Conservation (phyloP, 768 basidiomycete species). For the Pholiota conissans region DNA sequence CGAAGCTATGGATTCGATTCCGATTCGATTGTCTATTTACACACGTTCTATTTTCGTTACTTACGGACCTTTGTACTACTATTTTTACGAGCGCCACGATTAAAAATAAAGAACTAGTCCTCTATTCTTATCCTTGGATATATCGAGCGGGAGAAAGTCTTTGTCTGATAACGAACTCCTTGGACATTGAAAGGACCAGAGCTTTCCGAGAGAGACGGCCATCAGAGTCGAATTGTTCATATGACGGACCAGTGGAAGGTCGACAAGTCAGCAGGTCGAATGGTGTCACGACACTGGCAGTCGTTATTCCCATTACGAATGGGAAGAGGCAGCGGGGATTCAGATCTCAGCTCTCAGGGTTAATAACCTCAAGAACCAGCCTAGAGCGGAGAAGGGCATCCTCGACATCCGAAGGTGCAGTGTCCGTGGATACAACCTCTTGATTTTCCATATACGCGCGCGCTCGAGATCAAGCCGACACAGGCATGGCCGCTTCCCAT, state of each 20-base stretch:
- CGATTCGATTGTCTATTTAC: not conserved
- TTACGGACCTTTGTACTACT: not conserved
- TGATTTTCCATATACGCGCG: not conserved
- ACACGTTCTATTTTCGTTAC: not conserved
- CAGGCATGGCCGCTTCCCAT: not conserved
- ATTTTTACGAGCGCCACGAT: not conserved
- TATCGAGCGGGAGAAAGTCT: not conserved
- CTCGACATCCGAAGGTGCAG: not conserved
- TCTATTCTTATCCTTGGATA: not conserved
- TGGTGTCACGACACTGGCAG: not conserved
- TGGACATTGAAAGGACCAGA: not conserved
- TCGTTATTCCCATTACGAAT: not conserved
- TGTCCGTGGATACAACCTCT: not conserved
- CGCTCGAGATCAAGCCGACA: not conserved
- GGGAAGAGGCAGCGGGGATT: not conserved
- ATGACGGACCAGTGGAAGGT: too few species aligned
- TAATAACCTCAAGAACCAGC: not conserved
- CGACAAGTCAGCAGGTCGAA: not conserved
- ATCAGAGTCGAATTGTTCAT: not conserved
- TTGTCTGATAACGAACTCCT: not conserved
- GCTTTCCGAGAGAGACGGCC: not conserved
- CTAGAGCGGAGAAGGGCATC: not conserved
- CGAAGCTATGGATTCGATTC: not conserved
- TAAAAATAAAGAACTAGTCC: not conserved
- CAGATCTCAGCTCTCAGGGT: not conserved